phyloP scores from a whole-genome alignment of 1,139 yeast species.

The Yamadazyma triangularis region DNA sequence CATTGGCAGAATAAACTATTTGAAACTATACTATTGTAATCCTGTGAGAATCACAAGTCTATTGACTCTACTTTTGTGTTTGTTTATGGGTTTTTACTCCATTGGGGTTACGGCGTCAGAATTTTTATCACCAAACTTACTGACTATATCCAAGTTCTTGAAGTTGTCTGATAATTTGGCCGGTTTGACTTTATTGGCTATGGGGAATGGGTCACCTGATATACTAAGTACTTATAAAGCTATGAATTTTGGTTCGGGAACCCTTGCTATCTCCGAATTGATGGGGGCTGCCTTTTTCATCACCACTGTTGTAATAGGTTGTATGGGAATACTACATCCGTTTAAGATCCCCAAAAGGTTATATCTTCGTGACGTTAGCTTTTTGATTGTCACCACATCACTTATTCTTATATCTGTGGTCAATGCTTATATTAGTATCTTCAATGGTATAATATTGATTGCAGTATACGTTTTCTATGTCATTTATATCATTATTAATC shows the following conservation, averaged over 20 bases:
- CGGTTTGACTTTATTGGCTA: constrained; percentile 82
- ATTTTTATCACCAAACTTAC: constrained; percentile 69
- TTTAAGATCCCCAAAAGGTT: constrained; percentile 49
- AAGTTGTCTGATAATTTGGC: constrained; percentile 74
- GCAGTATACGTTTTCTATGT: constrained; percentile 53
- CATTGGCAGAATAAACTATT: constrained; percentile 40
- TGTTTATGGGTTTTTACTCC: constrained; percentile 48
- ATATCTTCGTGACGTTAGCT: constrained; percentile 53
- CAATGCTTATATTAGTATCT: constrained; percentile 40
- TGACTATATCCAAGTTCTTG: constrained; percentile 54
- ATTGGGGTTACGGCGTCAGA: constrained; percentile 75
- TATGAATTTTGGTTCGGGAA: constrained; percentile 59
- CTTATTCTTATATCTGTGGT: constrained; percentile 38
- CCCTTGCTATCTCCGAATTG: constrained; percentile 83
- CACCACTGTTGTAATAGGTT: constrained; percentile 70
- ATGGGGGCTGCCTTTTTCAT: constrained; percentile 82
- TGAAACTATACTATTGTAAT: constrained; percentile 19
- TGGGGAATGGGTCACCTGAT: constrained; percentile 94
- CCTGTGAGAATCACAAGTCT: background rate
- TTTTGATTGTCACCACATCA: constrained; percentile 45
- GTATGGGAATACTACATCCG: constrained; percentile 66
- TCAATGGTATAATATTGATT: constrained; percentile 47
- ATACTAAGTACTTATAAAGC: constrained; percentile 82
- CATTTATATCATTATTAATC: constrained; percentile 30
- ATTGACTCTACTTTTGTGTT: constrained; percentile 8